These are phyloP conservation scores for Ambrosia hybrid DNA, from an alignment of 140 eudicot species.

Conservation along the genomic window DNA sequence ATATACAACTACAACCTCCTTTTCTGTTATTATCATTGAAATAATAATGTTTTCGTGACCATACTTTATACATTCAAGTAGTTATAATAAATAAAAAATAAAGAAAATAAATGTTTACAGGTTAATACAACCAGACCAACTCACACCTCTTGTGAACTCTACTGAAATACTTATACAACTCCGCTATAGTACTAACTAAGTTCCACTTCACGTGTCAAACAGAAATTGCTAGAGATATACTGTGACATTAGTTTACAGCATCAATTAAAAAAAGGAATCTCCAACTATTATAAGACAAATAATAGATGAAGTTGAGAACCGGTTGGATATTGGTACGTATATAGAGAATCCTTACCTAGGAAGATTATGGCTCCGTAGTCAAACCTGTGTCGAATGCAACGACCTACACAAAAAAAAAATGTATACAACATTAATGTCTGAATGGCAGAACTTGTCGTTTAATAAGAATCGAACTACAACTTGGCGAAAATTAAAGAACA, in stretches of 20 bases:
- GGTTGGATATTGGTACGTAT: not conserved
- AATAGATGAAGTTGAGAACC: not conserved
- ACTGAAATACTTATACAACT: too few relatives aligned
- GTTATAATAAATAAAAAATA: too few relatives aligned
- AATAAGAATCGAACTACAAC: not conserved
- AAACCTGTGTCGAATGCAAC: constrained; percentile 86
- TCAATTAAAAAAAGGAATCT: not conserved
- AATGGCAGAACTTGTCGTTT: not conserved
- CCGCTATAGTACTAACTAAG: too few relatives aligned
- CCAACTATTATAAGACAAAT: not conserved
- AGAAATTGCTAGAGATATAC: too few relatives aligned
- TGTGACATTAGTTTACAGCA: not conserved
- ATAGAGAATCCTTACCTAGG: constrained; percentile 52
- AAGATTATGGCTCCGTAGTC: constrained; percentile 97
- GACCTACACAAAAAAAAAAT: constrained; percentile 54
- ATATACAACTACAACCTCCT: constrained; percentile 45
- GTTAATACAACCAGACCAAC: too few relatives aligned
- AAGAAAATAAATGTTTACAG: too few relatives aligned
- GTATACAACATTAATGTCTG: not conserved
- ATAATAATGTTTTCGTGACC: too few relatives aligned
- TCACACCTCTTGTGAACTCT: too few relatives aligned
- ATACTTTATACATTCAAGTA: too few relatives aligned
- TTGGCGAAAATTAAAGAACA: not conserved
- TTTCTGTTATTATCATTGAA: not conserved
- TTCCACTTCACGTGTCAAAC: too few relatives aligned